phyloP scores from a whole-genome alignment of 768 basidiomycete species.

The Hericium coralloides region DNA sequence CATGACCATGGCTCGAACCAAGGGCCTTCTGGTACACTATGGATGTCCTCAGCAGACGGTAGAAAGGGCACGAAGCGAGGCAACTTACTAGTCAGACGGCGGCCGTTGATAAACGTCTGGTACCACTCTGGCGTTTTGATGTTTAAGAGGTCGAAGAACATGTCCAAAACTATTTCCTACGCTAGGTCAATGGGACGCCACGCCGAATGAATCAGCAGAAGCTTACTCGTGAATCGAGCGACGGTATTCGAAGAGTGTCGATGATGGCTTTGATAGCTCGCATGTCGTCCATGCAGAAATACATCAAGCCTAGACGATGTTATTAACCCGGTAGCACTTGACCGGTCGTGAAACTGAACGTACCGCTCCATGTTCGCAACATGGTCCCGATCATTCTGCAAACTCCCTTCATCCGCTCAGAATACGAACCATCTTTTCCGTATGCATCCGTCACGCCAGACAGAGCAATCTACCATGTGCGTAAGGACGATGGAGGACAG shows the following conservation, averaged over 20 bases:
- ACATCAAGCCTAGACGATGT: conserved; percentile 60
- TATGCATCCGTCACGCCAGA: conserved; percentile 91
- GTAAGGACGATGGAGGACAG: conserved; percentile 1
- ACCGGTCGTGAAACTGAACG: conserved; percentile 18
- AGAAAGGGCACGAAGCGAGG: background rate
- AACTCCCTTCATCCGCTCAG: conserved; percentile 71
- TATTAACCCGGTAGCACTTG: background rate
- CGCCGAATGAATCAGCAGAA: background rate
- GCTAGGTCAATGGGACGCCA: background rate
- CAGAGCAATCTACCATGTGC: conserved; percentile 56
- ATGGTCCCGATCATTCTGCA: conserved; percentile 74
- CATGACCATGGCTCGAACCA: conserved; percentile 9
- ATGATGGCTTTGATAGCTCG: conserved; percentile 78
- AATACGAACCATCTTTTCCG: conserved; percentile 70
- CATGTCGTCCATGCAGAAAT: conserved; percentile 87
- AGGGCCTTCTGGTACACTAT: conserved; percentile 47
- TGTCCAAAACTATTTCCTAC: conserved; percentile 87
- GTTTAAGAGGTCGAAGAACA: conserved; percentile 89
- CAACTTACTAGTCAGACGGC: conserved; percentile 72
- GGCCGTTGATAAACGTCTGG: conserved; percentile 83
- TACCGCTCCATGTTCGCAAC: conserved; percentile 91
- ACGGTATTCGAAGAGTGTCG: conserved; percentile 82
- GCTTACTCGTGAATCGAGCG: conserved; percentile 73
- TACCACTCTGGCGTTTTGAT: conserved; percentile 93
- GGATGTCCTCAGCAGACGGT: background rate